Evolutionary conservation across 352 stramenopile genomes (phyloP).

Genomic region (Phytopythium boreale): DNA sequence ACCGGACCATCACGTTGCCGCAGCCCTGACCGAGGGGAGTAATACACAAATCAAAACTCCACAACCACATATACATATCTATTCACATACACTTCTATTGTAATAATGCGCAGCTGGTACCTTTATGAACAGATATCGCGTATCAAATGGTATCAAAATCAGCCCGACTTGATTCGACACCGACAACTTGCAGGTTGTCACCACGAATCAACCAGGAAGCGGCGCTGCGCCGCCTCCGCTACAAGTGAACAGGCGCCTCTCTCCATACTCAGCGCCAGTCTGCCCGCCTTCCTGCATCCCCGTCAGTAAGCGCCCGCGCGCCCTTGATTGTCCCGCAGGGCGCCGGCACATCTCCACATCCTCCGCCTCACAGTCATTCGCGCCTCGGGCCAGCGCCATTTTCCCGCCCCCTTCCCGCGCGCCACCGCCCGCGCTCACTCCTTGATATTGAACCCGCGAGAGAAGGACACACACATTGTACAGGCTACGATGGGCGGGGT

Average conservation of each 20-base stretch:
- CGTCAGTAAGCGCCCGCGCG: background rate
- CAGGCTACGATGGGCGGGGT: slow-evolving; percentile 51
- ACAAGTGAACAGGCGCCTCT: background rate
- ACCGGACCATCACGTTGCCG: background rate
- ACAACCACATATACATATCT: background rate
- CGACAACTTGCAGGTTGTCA: background rate
- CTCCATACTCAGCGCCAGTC: background rate
- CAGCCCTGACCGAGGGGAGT: background rate
- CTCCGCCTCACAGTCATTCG: too few relatives aligned
- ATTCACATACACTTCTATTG: background rate
- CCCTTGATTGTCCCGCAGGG: background rate
- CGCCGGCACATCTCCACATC: background rate
- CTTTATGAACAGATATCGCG: too few relatives aligned
- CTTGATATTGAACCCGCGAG: background rate
- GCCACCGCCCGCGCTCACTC: background rate
- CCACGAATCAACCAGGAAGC: background rate
- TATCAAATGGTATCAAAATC: background rate
- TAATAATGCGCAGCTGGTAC: background rate
- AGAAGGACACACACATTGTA: background rate
- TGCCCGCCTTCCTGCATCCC: background rate
- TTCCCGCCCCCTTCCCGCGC: too few relatives aligned
- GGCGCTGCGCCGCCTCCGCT: background rate
- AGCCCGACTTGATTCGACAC: background rate
- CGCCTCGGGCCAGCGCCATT: too few relatives aligned
- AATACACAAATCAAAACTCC: background rate